Evolutionary conservation across 1,139 yeast species (phyloP).

Genomic region (Zygosaccharomyces pseudobailii): DNA sequence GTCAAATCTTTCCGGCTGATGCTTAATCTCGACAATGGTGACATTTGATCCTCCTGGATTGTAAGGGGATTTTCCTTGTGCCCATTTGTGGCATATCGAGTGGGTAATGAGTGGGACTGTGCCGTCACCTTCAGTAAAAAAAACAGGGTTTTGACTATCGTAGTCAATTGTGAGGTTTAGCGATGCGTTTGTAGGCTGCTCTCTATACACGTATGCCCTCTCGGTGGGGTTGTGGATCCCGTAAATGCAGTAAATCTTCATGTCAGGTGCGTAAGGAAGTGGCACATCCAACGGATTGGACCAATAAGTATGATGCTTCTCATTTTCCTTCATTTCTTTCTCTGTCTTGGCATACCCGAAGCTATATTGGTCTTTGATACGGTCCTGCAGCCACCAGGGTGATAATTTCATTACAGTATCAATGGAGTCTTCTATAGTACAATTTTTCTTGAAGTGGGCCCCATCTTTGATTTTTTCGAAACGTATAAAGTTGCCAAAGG

Average conservation of each 20-base stretch:
- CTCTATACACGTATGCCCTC: conserved; percentile 81
- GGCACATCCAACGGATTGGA: conserved; percentile 87
- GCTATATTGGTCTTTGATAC: conserved; percentile 69
- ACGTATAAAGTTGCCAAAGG: conserved; percentile 72
- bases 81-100: conserved; percentile 80
- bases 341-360: conserved; percentile 64
- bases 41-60: conserved; percentile 76
- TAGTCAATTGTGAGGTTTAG: conserved; percentile 62
- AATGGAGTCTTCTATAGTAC: conserved; percentile 63
- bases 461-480: conserved; percentile 42
- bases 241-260: conserved; percentile 84
- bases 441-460: conserved; percentile 46
- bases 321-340: conserved; percentile 57
- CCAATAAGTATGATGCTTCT: conserved; percentile 76
- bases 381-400: conserved; percentile 68
- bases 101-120: conserved; percentile 87
- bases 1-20: conserved; percentile 90
- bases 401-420: conserved; percentile 59
- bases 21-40: conserved; percentile 81
- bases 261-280: conserved; percentile 87
- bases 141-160: conserved; percentile 60
- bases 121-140: conserved; percentile 91
- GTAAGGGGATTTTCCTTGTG: conserved; percentile 59
- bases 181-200: conserved; percentile 46
- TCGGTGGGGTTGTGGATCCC: conserved; percentile 97